Percentiles rank a stretch among this genome's conserved stretches.
Evolutionary conservation across 805 yeast genomes (phyloP).

Genomic region (Yarrowia hollandica): DNA sequence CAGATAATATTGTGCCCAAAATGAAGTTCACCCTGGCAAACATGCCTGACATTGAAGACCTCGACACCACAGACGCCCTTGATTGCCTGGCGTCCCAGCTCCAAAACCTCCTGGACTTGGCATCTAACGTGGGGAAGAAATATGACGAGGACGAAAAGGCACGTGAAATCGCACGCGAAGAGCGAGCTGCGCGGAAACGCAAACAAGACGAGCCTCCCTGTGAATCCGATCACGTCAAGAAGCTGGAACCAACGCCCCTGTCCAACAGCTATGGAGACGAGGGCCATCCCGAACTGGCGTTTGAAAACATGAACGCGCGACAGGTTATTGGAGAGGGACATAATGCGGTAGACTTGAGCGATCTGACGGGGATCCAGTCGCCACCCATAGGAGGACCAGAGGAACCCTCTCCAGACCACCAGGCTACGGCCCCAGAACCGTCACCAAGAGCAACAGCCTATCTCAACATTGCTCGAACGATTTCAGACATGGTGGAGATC

Average conservation of each 20-base stretch:
- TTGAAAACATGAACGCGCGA: conserved; percentile 16
- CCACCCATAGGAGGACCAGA: background rate
- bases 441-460: background rate
- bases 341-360: background rate
- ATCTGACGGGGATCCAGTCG: background rate
- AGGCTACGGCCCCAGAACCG: too few relatives aligned
- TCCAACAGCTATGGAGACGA: conserved; percentile 11
- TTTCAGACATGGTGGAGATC: conserved; percentile 1
- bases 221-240: background rate
- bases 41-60: conserved; percentile 13
- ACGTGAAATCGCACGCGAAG: background rate
- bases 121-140: background rate
- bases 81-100: conserved; percentile 5
- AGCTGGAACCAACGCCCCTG: background rate
- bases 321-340: background rate
- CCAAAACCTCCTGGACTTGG: conserved; percentile 17
- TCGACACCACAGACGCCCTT: background rate
- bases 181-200: background rate
- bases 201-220: background rate
- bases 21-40: background rate
- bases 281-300: conserved; percentile 16
- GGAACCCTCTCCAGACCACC: background rate
- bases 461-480: conserved; percentile 1
- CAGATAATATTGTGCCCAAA: too few relatives aligned
- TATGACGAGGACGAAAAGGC: background rate